Percentiles rank a stretch among this genome's conserved stretches.
These are phyloP conservation scores for Orbilia quercus DNA, from an alignment of 2,329 filamentous ascomycete genomes.

Conservation along the genomic window DNA sequence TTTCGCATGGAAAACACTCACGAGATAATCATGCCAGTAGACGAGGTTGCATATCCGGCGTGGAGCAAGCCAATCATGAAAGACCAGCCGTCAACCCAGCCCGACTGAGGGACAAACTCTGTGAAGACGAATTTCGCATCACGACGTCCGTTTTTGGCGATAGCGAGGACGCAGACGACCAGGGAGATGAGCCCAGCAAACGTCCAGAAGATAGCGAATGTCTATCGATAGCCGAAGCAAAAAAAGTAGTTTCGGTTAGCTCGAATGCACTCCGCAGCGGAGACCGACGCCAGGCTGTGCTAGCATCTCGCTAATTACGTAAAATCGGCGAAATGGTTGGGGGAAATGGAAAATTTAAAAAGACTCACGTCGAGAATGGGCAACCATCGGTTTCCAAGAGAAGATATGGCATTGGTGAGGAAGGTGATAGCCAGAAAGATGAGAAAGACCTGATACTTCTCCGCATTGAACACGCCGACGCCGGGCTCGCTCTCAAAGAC, in stretches of 20 bases:
- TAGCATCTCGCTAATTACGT: conserved; percentile 47
- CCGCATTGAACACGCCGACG: conserved; percentile 65
- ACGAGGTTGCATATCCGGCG: conserved; percentile 78
- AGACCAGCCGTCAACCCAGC: conserved; percentile 77
- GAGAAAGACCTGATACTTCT: conserved; percentile 66
- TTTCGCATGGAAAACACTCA: conserved; percentile 64
- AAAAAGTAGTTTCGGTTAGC: conserved; percentile 32
- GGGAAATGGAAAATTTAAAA: conserved; percentile 53
- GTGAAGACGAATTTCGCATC: conserved; percentile 73
- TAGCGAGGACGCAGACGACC: conserved; percentile 71
- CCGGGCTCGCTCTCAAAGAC: conserved; percentile 67
- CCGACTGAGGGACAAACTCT: conserved; percentile 75
- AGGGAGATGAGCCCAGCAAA: conserved; percentile 77
- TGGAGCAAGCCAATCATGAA: conserved; percentile 79
- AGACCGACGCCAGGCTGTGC: conserved; percentile 1
- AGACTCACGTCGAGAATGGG: conserved; percentile 74
- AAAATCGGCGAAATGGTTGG: conserved; percentile 55
- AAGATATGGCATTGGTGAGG: conserved; percentile 67
- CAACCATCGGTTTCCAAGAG: conserved; percentile 68
- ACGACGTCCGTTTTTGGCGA: conserved; percentile 76
- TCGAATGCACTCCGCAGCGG: conserved; percentile 35
- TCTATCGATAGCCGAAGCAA: conserved; percentile 64
- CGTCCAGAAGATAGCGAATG: conserved; percentile 79
- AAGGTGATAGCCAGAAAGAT: conserved; percentile 67
- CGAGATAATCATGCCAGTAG: conserved; percentile 83